These are phyloP conservation scores for Pseudogymnoascus sp. DNA, from an alignment of 2,329 filamentous ascomycete genomes.

Conservation along the genomic window DNA sequence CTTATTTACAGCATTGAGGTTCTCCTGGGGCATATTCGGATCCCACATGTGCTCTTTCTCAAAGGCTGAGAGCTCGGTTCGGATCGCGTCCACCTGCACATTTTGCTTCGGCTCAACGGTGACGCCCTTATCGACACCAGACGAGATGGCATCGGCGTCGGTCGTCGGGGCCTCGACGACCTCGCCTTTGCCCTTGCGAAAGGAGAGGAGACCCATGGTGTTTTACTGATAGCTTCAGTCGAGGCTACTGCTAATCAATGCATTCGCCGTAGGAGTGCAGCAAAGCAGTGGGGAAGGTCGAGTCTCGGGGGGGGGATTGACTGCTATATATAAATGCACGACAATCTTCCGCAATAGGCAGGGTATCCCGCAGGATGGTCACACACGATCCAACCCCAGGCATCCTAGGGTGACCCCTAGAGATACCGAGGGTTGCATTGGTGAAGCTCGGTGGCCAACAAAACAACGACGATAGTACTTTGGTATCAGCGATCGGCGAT, in stretches of 20 bases:
- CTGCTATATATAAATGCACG: neutral
- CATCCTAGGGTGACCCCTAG: neutral
- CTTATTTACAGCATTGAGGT: slow-evolving; percentile 17
- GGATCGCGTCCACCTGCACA: neutral
- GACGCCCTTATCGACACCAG: neutral
- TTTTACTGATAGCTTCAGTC: neutral
- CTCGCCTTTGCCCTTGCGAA: neutral
- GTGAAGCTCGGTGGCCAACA: neutral
- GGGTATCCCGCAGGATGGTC: neutral
- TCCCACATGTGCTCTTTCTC: slow-evolving; percentile 14
- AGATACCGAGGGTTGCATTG: neutral
- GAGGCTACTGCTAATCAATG: neutral
- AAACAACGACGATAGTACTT: neutral
- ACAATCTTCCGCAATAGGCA: neutral
- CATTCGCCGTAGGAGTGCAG: neutral
- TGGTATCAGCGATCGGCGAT: slow-evolving; percentile 1
- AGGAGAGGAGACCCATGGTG: slow-evolving; percentile 3
- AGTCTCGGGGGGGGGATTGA: neutral
- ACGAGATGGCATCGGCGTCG: neutral
- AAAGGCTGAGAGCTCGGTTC: neutral
- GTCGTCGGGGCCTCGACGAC: neutral
- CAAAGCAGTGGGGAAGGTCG: neutral
- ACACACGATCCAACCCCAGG: neutral
- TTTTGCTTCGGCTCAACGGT: neutral
- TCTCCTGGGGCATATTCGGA: slow-evolving; percentile 20